Evolutionary conservation across 179 eudicot genomes (phyloP).

Genomic region (Silene vulgaris): DNA sequence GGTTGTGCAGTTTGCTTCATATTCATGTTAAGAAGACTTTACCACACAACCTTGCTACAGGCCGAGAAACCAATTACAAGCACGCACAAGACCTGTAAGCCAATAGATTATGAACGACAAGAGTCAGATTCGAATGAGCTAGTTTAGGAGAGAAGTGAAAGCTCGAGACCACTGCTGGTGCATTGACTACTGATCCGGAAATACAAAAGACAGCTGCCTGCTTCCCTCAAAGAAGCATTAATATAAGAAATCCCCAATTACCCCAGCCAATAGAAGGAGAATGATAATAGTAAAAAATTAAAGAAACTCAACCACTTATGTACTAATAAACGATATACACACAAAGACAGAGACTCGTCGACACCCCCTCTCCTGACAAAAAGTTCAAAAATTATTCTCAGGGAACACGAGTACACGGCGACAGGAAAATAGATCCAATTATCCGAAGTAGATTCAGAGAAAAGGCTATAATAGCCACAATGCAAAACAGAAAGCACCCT

Average conservation of each 20-base stretch:
- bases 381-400: not conserved
- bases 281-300: no score
- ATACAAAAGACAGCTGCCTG: not conserved
- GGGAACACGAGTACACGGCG: not conserved
- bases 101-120: not conserved
- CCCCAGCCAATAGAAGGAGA: no score
- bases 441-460: not conserved
- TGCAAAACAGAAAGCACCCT: not conserved
- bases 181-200: constrained; percentile 9
- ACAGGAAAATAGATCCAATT: not conserved
- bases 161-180: not conserved
- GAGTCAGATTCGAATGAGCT: not conserved
- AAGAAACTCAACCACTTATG: no score
- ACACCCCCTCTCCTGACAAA: not conserved
- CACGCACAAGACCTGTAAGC: not conserved
- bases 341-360: no score
- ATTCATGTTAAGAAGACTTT: constrained; percentile 41
- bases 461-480: not conserved
- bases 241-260: not conserved
- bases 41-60: constrained; percentile 22
- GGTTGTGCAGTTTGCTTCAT: constrained; percentile 60
- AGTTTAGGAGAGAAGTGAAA: not conserved
- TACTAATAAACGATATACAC: no score
- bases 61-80: constrained; percentile 11
- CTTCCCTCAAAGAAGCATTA: not conserved